These are phyloP conservation scores for Danielozyma ontarioensis DNA, from an alignment of 805 yeast genomes.

Conservation along the genomic window DNA sequence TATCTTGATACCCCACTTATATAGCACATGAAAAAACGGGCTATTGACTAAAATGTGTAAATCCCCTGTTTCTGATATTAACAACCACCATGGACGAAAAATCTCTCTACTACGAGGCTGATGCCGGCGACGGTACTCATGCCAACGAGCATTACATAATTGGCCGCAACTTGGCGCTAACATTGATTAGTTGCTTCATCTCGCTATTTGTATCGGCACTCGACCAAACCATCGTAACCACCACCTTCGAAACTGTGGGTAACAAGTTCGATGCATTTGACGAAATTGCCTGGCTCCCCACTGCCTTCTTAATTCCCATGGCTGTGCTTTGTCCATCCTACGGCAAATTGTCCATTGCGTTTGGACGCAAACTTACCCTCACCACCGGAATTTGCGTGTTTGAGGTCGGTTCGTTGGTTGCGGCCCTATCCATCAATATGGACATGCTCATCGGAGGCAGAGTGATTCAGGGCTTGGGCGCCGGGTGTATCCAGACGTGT, in stretches of 20 bases:
- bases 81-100: neutral
- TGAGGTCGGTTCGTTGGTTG: conserved; percentile 56
- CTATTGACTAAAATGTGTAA: too few relatives aligned
- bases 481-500: conserved; percentile 59
- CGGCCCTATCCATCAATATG: conserved; percentile 53
- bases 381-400: conserved; percentile 47
- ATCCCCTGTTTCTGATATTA: too few relatives aligned
- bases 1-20: too few relatives aligned
- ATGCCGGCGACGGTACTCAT: conserved; percentile 39
- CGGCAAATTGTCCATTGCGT: conserved; percentile 51
- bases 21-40: too few relatives aligned
- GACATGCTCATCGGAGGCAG: conserved; percentile 66
- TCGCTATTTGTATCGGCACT: conserved; percentile 40
- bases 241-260: conserved; percentile 47
- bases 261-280: conserved; percentile 44
- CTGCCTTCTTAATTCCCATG: conserved; percentile 51
- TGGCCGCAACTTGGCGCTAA: conserved; percentile 21
- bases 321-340: conserved; percentile 50
- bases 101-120: conserved; percentile 30
- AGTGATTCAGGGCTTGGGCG: conserved; percentile 69
- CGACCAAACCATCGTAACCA: conserved; percentile 56
- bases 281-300: conserved; percentile 54
- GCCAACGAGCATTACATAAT: conserved; percentile 30
- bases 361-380: conserved; percentile 52
- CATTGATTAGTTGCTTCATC: conserved; percentile 23